Conservation (phyloP, 1,139 yeast species). For the Protomyces pachydermus region DNA sequence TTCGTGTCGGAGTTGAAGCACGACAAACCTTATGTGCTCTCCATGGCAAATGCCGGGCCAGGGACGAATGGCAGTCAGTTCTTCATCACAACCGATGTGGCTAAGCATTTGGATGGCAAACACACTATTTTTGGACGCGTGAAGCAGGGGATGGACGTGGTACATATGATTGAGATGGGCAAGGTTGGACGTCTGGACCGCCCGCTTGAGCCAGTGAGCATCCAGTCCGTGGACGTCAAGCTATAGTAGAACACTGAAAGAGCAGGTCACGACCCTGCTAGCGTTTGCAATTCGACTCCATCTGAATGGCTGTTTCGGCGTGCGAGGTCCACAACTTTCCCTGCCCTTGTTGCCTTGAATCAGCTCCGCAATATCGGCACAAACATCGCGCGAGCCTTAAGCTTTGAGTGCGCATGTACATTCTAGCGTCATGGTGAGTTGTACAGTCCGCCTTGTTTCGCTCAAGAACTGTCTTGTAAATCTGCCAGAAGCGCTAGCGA, state of each 20-base stretch:
- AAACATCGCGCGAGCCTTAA: too few species aligned
- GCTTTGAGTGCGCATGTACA: too few species aligned
- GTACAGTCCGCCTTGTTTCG: conserved; percentile 38
- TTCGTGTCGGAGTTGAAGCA: conserved; percentile 43
- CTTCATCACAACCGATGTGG: conserved; percentile 47
- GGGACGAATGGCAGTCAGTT: conserved; percentile 63
- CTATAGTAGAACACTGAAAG: not conserved
- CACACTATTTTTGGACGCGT: conserved; percentile 64
- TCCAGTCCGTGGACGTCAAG: conserved; percentile 30
- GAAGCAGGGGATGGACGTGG: conserved; percentile 40
- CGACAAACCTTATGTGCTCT: conserved; percentile 45
- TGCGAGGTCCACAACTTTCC: too few species aligned
- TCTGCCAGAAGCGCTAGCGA: conserved; percentile 52
- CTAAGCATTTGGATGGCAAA: conserved; percentile 50
- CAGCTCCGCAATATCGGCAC: too few species aligned
- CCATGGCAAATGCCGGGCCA: conserved; percentile 63
- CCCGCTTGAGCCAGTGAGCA: conserved; percentile 40
- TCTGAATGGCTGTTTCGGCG: too few species aligned
- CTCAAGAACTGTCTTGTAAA: conserved; percentile 55
- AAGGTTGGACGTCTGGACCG: conserved; percentile 37
- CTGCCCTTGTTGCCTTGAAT: too few species aligned
- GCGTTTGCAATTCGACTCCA: too few species aligned
- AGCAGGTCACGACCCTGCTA: too few species aligned
- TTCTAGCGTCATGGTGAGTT: not conserved
- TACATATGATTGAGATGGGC: conserved; percentile 39